Conservation (phyloP, 192 early-diverging fungal genomes). For the Umbelopsis ramanniana region DNA sequence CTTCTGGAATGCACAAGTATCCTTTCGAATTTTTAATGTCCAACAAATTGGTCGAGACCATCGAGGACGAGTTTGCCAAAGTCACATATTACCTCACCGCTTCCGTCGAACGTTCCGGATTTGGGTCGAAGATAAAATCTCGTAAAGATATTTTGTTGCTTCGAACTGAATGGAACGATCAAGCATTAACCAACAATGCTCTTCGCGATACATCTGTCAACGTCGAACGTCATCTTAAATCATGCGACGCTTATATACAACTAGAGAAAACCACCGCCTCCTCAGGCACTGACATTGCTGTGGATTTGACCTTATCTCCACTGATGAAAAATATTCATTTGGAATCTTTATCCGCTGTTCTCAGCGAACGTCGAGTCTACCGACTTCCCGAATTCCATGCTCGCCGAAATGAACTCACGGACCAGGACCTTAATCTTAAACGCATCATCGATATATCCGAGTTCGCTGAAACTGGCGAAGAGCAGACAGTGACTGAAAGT, state of each 20-base stretch:
- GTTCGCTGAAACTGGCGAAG: not conserved
- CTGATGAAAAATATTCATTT: slow-evolving; percentile 30
- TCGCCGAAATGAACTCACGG: slow-evolving; percentile 17
- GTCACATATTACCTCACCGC: slow-evolving; percentile 33
- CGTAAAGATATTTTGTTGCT: slow-evolving; percentile 35
- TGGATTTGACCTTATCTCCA: slow-evolving; percentile 24
- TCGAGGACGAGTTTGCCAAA: slow-evolving; percentile 41
- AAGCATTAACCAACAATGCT: slow-evolving; percentile 26
- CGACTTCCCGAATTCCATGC: slow-evolving; percentile 37
- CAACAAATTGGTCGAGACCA: slow-evolving; percentile 34
- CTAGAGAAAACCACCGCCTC: slow-evolving; percentile 33
- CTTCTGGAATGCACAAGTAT: slow-evolving; percentile 31
- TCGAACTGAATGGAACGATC: slow-evolving; percentile 30
- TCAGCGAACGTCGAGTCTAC: slow-evolving; percentile 32
- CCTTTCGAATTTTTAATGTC: slow-evolving; percentile 38
- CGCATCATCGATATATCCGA: not conserved
- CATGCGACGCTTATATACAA: slow-evolving; percentile 26
- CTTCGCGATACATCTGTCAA: slow-evolving; percentile 32
- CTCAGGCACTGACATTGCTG: slow-evolving; percentile 33
- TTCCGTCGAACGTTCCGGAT: slow-evolving; percentile 24
- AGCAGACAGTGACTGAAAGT: not conserved
- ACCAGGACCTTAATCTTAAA: not conserved
- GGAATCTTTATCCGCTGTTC: slow-evolving; percentile 31
- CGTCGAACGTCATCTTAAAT: slow-evolving; percentile 25
- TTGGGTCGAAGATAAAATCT: slow-evolving; percentile 19